Evolutionary conservation across 1,284 basidiomycete species (phyloP), one percentile per base, ranked within the genome.

Genomic region (Tylopilus sp.): DNA sequence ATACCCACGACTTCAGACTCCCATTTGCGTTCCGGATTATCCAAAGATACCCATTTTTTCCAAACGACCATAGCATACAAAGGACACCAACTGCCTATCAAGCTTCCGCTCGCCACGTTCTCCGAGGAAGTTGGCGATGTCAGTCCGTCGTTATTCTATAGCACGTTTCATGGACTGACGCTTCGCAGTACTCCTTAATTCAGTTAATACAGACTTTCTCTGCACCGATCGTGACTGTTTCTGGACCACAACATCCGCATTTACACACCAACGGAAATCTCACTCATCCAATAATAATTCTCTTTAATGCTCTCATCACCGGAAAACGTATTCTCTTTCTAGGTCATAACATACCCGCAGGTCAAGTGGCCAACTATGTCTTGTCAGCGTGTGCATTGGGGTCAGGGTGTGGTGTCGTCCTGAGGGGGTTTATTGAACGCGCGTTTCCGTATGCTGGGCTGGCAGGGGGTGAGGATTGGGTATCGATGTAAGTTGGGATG

Each of bases 121-220:
- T 86, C 93, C 0, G 95, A 97, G 77, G 97, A 99, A 84, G 95
- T 99, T 62, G 97, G 97, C 62, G 97, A 98, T 79, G 96, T 97
- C 75, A 78, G 92, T 84, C 76, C 57, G 32, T 9, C 41, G 24
- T 18, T 36, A 13, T 12, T 57, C 56, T 61, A 10, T 6, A 10
- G 57, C 39, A 13, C 24, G n/a, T n/a, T 53, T 33, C 49, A n/a
- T 39, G 24, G 26, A 57, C 69, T 77, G 59, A 74, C 54, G 56
- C 33, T 57, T 61, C 49, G 63, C 39, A 97, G 95, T 99, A 97
- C 80, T 98, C 97, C 24, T 81, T 99, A 66, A 96, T 97, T 66
- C 91, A 93, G 69, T 87, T 99, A 54, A 91, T 98, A 67, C 91
- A 95, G 75, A 93, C 92, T 4, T 98, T 99, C 78, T 94, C 94